Conservation (phyloP, 2,329 filamentous ascomycete species). For the Ophiosphaerella korrae region DNA sequence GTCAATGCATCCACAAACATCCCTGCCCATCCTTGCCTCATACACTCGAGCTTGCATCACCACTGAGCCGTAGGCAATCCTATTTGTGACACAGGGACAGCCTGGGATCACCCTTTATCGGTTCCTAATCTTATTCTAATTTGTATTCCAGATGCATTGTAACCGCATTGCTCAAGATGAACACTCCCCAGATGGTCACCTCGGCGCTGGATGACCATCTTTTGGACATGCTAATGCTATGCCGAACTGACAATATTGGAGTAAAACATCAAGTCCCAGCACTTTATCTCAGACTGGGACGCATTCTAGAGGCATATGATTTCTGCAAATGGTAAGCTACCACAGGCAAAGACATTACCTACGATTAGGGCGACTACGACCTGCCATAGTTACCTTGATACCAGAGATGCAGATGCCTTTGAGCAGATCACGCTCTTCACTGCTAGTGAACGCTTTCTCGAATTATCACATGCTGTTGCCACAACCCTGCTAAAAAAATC, state of each 20-base stretch:
- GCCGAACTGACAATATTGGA: slow-evolving; percentile 54
- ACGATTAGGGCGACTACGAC: slow-evolving; percentile 41
- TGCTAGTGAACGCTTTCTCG: neutral
- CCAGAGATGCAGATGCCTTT: slow-evolving; percentile 49
- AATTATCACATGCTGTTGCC: slow-evolving; percentile 22
- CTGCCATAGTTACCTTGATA: slow-evolving; percentile 36
- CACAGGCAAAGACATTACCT: slow-evolving; percentile 25
- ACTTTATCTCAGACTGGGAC: slow-evolving; percentile 53
- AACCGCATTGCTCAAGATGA: neutral
- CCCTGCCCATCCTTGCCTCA: too few relatives aligned
- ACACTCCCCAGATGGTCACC: slow-evolving; percentile 44
- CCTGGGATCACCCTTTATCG: too few relatives aligned
- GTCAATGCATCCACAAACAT: too few relatives aligned
- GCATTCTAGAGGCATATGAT: slow-evolving; percentile 59
- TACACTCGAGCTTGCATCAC: too few relatives aligned
- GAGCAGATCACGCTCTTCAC: slow-evolving; percentile 33
- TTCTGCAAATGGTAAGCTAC: slow-evolving; percentile 55
- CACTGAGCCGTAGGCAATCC: too few relatives aligned
- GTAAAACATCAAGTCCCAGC: slow-evolving; percentile 50
- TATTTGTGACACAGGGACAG: too few relatives aligned
- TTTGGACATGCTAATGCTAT: slow-evolving; percentile 53
- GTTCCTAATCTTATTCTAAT: too few relatives aligned
- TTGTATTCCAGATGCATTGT: too few relatives aligned
- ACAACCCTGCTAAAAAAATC: slow-evolving; percentile 49
- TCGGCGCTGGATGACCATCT: slow-evolving; percentile 32